A percentile compares a stretch with the other conserved stretches of the same genome.
Evolutionary conservation across 306 rosid species (phyloP).

Genomic region (Glycine tomentella): DNA sequence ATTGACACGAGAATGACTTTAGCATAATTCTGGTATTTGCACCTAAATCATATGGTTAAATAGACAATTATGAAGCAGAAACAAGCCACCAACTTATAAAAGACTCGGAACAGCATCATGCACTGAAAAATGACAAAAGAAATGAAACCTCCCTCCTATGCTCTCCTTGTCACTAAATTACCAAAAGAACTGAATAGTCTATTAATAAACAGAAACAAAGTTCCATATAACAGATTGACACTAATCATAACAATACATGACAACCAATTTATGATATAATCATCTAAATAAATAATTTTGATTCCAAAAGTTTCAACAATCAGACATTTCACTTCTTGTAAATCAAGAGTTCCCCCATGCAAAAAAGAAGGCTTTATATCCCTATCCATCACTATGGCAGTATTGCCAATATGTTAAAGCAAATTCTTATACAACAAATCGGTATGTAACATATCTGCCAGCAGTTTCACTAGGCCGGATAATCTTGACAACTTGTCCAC

Average conservation of each 20-base stretch:
- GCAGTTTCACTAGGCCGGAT: conserved; percentile 87
- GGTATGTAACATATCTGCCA: conserved; percentile 82
- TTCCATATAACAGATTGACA: background rate
- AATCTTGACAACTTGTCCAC: conserved; percentile 95
- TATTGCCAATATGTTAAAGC: too few relatives aligned
- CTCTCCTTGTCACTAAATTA: background rate
- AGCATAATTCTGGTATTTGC: too few relatives aligned
- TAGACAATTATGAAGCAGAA: background rate
- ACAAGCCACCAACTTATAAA: background rate
- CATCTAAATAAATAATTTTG: background rate
- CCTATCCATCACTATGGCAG: too few relatives aligned
- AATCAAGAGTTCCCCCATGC: background rate
- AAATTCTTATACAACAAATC: conserved; percentile 63
- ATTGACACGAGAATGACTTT: too few relatives aligned
- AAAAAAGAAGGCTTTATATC: background rate
- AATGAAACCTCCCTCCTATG: background rate
- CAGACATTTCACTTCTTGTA: background rate
- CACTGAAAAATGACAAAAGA: background rate
- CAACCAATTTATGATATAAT: background rate
- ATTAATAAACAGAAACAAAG: background rate
- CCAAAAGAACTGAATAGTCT: background rate
- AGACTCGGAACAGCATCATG: background rate
- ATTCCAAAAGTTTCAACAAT: conserved; percentile 16
- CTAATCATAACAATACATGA: too few relatives aligned
- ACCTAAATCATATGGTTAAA: background rate